Percentiles rank a stretch among this genome's conserved stretches.
phyloP scores from a whole-genome alignment of 805 yeast genomes.

The Candida montana region DNA sequence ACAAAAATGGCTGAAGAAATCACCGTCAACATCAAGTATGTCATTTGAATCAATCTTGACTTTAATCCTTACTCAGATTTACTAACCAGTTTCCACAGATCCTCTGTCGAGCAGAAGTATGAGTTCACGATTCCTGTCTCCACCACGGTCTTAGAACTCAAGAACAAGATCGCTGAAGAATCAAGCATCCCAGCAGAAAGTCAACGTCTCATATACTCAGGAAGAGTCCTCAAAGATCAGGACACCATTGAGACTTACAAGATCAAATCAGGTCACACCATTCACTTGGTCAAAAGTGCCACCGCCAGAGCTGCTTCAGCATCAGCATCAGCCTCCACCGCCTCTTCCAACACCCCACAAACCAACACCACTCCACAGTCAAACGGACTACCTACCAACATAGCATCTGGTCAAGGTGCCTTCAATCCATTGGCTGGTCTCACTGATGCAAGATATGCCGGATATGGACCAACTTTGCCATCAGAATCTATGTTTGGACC shows the following conservation, averaged over 20 bases:
- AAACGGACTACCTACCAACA: conserved; percentile 52
- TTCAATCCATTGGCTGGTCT: conserved; percentile 88
- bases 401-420: conserved; percentile 84
- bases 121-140: conserved; percentile 50
- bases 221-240: conserved; percentile 83
- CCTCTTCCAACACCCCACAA: conserved; percentile 19
- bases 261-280: conserved; percentile 78
- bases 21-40: conserved; percentile 21
- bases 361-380: conserved; percentile 37
- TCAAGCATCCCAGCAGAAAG: conserved; percentile 68
- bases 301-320: conserved; percentile 33
- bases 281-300: conserved; percentile 86
- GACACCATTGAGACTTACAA: conserved; percentile 74
- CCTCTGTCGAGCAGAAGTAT: conserved; percentile 75
- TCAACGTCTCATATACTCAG: conserved; percentile 89
- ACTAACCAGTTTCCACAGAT: conserved; percentile 12
- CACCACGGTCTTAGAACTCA: conserved; percentile 62
- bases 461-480: conserved; percentile 75
- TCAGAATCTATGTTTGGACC: conserved; percentile 87
- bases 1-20: conserved; percentile 12
- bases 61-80: too few species aligned
- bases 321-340: conserved; percentile 21
- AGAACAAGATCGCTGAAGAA: conserved; percentile 53
- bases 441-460: conserved; percentile 95
- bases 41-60: too few species aligned